phyloP scores from a whole-genome alignment of 176 grass and related monocot genomes.

The Leersia perrieri region DNA sequence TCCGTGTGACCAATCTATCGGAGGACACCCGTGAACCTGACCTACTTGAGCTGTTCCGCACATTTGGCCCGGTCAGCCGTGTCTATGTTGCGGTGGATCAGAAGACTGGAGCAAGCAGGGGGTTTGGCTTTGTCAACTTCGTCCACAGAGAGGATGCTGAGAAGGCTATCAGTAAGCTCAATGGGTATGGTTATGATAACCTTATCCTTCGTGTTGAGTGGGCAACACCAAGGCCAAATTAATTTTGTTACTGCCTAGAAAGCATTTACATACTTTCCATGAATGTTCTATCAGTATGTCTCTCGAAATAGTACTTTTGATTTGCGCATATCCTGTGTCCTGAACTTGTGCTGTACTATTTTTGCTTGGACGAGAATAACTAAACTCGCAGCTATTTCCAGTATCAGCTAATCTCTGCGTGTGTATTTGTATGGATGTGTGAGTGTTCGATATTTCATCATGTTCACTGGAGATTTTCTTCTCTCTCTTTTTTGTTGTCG shows the following conservation, averaged over 20 bases:
- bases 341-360: slow-evolving; percentile 1
- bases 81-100: slow-evolving; percentile 80
- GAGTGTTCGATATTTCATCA: neutral
- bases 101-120: slow-evolving; percentile 69
- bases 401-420: neutral
- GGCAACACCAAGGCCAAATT: slow-evolving; percentile 82
- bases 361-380: slow-evolving; percentile 20
- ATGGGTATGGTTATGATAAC: slow-evolving; percentile 92
- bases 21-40: slow-evolving; percentile 79
- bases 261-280: neutral
- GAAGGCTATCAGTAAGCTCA: slow-evolving; percentile 86
- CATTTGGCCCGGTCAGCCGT: slow-evolving; percentile 74
- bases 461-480: neutral
- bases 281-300: neutral
- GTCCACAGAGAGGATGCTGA: slow-evolving; percentile 77
- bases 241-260: slow-evolving; percentile 6
- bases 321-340: neutral
- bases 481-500: neutral
- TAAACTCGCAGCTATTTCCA: slow-evolving; percentile 7
- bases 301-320: neutral
- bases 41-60: slow-evolving; percentile 62
- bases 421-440: neutral
- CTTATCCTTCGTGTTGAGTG: slow-evolving; percentile 81
- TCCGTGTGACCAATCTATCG: slow-evolving; percentile 83
- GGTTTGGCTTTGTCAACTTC: slow-evolving; percentile 77